Base-by-base conservation (phyloP, 257 asterid species). In the Plantago elongata region DNA sequence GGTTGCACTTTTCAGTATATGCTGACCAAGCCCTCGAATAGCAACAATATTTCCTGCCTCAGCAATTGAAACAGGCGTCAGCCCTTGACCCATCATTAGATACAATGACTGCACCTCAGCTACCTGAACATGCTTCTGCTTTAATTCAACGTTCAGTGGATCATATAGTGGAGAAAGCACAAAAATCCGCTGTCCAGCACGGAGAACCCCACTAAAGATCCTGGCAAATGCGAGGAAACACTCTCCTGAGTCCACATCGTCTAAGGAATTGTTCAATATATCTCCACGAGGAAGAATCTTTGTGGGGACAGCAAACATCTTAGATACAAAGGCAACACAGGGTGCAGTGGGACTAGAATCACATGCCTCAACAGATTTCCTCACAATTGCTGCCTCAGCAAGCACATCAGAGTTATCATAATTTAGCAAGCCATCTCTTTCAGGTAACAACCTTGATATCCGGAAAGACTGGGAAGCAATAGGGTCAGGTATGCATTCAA, bases 151-250 rank as follows among this genome's bases (percentile, higher is more conserved):
- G 74, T 81, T 83, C 57, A 81, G 66, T 6, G 98, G 98, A 71
- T 91, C 93, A 56, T 88, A 84, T 12, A 91, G 66, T 13, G 95
- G 84, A 43, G 98, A 84, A 69, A 91, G 94, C 67, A 91, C 98
- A 55, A 81, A 88, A 62, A 88, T 63, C 65, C 58, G 86, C 81
- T 88, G 98, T 51, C 94, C 90, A 2, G 87, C 76, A 55, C 46
- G 61, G 43, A 91, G 78, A 72, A 83, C 88, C 61, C 98, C 98
- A 73, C 98, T 91, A 74, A 91, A 91, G 64, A 91, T 69, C 82
- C 98, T 79, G 6, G 98, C 94, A 75, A 91, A 91, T 51, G 98
- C 98, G 73, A 91, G 95, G 71, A 91, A 91, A 62, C 95, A 88
- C 71, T 91, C 98, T 72, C 86, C 96, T 38, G 94, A 75, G 59